Evolutionary conservation across 352 stramenopile species (phyloP).

Genomic region (Phytopythium helicoides): DNA sequence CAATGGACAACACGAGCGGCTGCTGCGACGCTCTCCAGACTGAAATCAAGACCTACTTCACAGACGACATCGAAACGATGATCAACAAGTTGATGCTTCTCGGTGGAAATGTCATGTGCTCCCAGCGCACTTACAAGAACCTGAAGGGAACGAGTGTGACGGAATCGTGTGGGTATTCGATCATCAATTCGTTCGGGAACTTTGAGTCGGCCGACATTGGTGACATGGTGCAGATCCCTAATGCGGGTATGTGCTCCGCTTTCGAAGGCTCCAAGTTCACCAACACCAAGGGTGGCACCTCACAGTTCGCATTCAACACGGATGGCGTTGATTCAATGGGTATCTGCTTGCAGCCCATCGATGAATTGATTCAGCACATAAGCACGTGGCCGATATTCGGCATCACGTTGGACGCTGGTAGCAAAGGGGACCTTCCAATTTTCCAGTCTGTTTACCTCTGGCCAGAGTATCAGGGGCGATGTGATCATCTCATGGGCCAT

Average conservation of each 20-base stretch:
- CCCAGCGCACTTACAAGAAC: slow-evolving; percentile 32
- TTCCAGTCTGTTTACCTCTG: slow-evolving; percentile 31
- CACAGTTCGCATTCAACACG: slow-evolving; percentile 26
- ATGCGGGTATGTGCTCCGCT: slow-evolving; percentile 43
- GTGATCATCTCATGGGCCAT: slow-evolving; percentile 24
- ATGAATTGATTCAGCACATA: slow-evolving; percentile 31
- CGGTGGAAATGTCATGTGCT: slow-evolving; percentile 26
- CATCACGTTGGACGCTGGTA: slow-evolving; percentile 6
- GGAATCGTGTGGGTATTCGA: slow-evolving; percentile 34
- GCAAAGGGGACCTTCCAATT: slow-evolving; percentile 18
- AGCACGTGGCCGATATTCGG: slow-evolving; percentile 27
- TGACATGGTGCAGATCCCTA: slow-evolving; percentile 36
- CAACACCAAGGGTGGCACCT: slow-evolving; percentile 18
- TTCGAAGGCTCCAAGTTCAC: slow-evolving; percentile 36
- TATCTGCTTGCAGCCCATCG: slow-evolving; percentile 41
- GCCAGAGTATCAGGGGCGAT: slow-evolving; percentile 30
- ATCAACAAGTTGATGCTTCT: slow-evolving; percentile 20
- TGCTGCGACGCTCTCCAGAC: slow-evolving; percentile 43
- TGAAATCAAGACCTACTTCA: slow-evolving; percentile 33
- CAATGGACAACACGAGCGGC: slow-evolving; percentile 10
- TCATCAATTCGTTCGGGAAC: slow-evolving; percentile 21
- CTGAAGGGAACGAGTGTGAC: slow-evolving; percentile 14
- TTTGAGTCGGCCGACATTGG: slow-evolving; percentile 4
- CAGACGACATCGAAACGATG: slow-evolving; percentile 28
- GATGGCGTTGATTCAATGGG: slow-evolving; percentile 25